Percentiles rank a stretch among this genome's conserved stretches.
Conservation (phyloP, 371 early-diverging fungal genomes). For the Zancudomyces culisetae region DNA sequence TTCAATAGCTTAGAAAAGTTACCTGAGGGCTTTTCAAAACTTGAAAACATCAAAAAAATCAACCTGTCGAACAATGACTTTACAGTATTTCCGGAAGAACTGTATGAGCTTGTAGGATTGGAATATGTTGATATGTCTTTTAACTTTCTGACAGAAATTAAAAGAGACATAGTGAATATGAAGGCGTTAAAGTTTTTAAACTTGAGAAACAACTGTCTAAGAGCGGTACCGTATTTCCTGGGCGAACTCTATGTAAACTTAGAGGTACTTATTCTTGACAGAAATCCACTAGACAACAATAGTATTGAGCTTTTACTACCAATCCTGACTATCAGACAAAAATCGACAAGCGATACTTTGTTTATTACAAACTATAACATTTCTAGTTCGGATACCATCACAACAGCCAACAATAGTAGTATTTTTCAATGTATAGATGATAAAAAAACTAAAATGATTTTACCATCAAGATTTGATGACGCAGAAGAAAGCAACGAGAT, state of each 20-base stretch:
- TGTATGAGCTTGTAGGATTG: not conserved
- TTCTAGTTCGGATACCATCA: too few relatives aligned
- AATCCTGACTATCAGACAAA: conserved; percentile 6
- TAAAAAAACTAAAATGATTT: too few relatives aligned
- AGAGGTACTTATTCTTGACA: conserved; percentile 18
- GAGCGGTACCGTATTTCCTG: conserved; percentile 8
- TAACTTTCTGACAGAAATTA: not conserved
- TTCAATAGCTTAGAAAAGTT: not conserved
- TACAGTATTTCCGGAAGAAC: not conserved
- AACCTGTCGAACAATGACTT: not conserved
- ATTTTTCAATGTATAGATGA: too few relatives aligned
- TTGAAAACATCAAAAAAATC: not conserved
- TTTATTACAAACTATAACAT: too few relatives aligned
- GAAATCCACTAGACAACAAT: conserved; percentile 21
- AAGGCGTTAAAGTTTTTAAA: conserved; percentile 3
- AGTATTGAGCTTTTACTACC: conserved; percentile 14
- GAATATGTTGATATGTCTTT: not conserved
- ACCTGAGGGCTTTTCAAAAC: not conserved
- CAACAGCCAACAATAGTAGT: too few relatives aligned
- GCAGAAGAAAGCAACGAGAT: too few relatives aligned
- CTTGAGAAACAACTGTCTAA: conserved; percentile 12
- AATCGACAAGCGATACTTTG: too few relatives aligned
- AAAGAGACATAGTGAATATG: not conserved
- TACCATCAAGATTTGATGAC: too few relatives aligned
- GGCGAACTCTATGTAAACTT: conserved; percentile 13